These are phyloP conservation scores for Annona squamosa DNA, from an alignment of 164 flowering plant genomes.

Conservation along the genomic window DNA sequence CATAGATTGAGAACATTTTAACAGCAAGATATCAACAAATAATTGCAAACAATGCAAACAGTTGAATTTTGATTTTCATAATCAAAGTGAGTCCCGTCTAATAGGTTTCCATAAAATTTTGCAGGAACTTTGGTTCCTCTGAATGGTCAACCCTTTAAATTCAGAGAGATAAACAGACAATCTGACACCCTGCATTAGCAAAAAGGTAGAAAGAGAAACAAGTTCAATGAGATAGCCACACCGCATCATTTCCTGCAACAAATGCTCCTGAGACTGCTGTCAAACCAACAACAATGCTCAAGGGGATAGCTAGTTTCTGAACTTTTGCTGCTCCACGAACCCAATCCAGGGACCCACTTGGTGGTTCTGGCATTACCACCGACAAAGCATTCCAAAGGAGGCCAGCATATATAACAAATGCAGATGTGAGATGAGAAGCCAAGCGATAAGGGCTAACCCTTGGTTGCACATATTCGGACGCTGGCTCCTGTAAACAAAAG, in stretches of 20 bases:
- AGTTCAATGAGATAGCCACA: slow-evolving; percentile 23
- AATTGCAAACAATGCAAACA: too few relatives aligned
- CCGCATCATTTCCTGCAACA: slow-evolving; percentile 99
- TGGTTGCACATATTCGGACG: slow-evolving; percentile 62
- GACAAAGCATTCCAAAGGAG: slow-evolving; percentile 92
- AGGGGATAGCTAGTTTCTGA: slow-evolving; percentile 67
- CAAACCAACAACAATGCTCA: slow-evolving; percentile 68
- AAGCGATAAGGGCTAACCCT: slow-evolving; percentile 96
- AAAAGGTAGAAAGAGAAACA: neutral
- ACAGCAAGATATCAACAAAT: too few relatives aligned
- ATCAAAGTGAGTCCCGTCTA: too few relatives aligned
- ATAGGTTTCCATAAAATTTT: too few relatives aligned
- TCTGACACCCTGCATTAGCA: neutral
- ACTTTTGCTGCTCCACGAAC: slow-evolving; percentile 88
- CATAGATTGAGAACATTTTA: too few relatives aligned
- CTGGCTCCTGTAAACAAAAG: slow-evolving; percentile 52
- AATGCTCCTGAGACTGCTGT: slow-evolving; percentile 95
- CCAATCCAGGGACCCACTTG: slow-evolving; percentile 72
- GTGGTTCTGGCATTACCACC: slow-evolving; percentile 97
- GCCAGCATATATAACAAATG: slow-evolving; percentile 84
- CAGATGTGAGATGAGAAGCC: slow-evolving; percentile 93
- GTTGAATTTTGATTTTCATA: too few relatives aligned
- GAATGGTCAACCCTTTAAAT: too few relatives aligned
- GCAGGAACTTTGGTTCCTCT: too few relatives aligned
- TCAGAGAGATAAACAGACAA: neutral